Percentiles rank a stretch among this genome's conserved stretches.
Conservation (phyloP, 2,329 filamentous ascomycete genomes). For the Penicillium sp. region DNA sequence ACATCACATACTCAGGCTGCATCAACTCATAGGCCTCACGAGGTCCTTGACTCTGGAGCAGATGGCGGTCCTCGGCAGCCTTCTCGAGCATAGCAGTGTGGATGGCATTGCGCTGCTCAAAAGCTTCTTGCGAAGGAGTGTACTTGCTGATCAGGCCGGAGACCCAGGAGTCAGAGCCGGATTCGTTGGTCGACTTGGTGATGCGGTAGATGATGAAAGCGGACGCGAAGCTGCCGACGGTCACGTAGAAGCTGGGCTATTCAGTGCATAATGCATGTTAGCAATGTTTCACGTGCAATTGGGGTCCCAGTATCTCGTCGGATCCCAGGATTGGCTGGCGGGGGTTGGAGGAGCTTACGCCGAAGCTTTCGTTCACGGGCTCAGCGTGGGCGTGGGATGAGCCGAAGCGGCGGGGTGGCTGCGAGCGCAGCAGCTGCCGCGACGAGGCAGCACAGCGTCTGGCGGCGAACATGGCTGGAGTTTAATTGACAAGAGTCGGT, state of each 20-base stretch:
- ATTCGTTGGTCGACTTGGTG: conserved; percentile 39
- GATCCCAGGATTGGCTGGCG: conserved; percentile 8
- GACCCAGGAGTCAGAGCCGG: conserved; percentile 42
- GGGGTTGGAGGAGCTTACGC: conserved; percentile 39
- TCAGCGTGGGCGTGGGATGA: conserved; percentile 44
- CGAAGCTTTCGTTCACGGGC: conserved; percentile 48
- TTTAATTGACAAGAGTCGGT: conserved; percentile 32
- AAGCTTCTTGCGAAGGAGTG: conserved; percentile 54
- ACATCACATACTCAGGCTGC: conserved; percentile 63
- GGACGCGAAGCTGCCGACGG: conserved; percentile 44
- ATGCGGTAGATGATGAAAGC: conserved; percentile 46
- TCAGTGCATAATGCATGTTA: conserved; percentile 19
- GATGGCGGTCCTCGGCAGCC: conserved; percentile 62
- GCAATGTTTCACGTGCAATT: conserved; percentile 9
- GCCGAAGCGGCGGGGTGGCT: conserved; percentile 46
- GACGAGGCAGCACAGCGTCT: conserved; percentile 41
- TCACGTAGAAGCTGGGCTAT: conserved; percentile 51
- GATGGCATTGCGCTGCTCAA: conserved; percentile 58
- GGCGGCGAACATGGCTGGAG: conserved; percentile 42
- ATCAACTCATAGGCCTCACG: conserved; percentile 55
- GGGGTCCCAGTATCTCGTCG: conserved; percentile 8
- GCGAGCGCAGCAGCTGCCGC: conserved; percentile 41
- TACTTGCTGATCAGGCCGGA: conserved; percentile 57
- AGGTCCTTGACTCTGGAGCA: conserved; percentile 53
- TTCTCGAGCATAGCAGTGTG: conserved; percentile 64